These are phyloP conservation scores for Penicillium digitatum DNA, from an alignment of 2,329 filamentous ascomycete species.

Conservation along the genomic window DNA sequence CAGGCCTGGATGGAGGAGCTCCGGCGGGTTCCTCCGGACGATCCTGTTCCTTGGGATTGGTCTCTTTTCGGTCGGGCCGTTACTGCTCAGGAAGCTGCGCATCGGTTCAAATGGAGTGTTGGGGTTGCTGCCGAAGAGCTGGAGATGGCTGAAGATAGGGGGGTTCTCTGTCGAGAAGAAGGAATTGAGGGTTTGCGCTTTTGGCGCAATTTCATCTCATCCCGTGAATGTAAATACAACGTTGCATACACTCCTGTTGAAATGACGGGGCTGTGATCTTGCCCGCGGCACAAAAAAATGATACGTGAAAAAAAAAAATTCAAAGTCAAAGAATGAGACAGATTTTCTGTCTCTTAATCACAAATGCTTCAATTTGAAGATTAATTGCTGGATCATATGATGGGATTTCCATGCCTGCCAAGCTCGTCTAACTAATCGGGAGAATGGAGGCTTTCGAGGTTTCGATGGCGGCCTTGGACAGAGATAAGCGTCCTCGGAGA, in stretches of 20 bases:
- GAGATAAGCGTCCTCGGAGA: too few relatives aligned
- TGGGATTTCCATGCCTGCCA: too few relatives aligned
- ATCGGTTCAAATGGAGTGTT: conserved; percentile 93
- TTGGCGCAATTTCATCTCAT: conserved; percentile 69
- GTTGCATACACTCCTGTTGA: background rate
- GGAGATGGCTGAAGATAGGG: conserved; percentile 93
- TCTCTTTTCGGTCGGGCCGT: conserved; percentile 74
- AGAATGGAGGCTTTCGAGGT: too few relatives aligned
- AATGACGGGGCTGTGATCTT: background rate
- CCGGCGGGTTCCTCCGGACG: conserved; percentile 61
- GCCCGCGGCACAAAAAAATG: background rate
- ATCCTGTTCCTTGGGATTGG: conserved; percentile 72
- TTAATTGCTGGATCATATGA: too few relatives aligned
- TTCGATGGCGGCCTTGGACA: too few relatives aligned
- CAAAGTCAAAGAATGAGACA: too few relatives aligned
- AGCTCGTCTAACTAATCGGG: too few relatives aligned
- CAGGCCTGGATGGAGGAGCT: conserved; percentile 73
- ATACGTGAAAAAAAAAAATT: background rate
- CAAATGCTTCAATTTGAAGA: too few relatives aligned
- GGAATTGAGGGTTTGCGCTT: conserved; percentile 86
- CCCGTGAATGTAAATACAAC: background rate
- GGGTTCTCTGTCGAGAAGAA: conserved; percentile 83
- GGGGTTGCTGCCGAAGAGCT: conserved; percentile 93
- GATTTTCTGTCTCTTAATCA: too few relatives aligned
- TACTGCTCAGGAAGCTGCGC: conserved; percentile 82